phyloP scores from a whole-genome alignment of 108 stramenopile genomes.

The Discostella pseudostelligera region DNA sequence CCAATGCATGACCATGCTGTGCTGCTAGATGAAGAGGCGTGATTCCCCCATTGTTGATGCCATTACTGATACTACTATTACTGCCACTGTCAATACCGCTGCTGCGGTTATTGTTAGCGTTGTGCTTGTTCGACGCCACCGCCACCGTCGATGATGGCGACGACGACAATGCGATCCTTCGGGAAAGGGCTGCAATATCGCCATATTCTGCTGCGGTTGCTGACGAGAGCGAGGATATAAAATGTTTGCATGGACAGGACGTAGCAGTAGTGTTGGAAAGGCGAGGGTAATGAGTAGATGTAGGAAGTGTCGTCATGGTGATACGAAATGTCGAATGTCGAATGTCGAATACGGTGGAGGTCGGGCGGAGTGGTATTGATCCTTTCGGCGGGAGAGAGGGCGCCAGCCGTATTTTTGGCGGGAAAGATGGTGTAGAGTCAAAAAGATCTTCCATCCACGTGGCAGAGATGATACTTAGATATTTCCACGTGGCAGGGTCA shows the following conservation, averaged over 20 bases:
- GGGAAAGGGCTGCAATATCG: constrained; percentile 48
- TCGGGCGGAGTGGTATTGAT: too few relatives aligned
- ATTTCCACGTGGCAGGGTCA: too few relatives aligned
- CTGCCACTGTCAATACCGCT: too few relatives aligned
- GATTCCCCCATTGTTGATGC: constrained; percentile 32
- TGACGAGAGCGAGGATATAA: constrained; percentile 65
- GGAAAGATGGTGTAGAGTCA: too few relatives aligned
- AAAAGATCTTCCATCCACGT: too few relatives aligned
- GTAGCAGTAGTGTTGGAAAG: not conserved
- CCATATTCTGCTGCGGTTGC: constrained; percentile 86
- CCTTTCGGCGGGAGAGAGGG: too few relatives aligned
- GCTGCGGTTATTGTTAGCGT: not conserved
- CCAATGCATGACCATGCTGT: constrained; percentile 76
- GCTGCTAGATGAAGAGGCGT: constrained; percentile 77
- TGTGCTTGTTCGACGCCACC: constrained; percentile 17
- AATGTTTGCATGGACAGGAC: constrained; percentile 66
- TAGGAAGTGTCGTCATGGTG: too few relatives aligned
- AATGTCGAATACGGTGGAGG: too few relatives aligned
- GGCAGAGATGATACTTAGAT: too few relatives aligned
- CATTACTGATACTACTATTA: not conserved
- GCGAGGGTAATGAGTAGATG: too few relatives aligned
- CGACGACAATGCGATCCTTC: constrained; percentile 17
- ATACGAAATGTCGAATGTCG: too few relatives aligned
- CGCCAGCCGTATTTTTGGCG: too few relatives aligned
- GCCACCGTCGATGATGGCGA: constrained; percentile 6